A percentile compares a stretch with the other conserved stretches of the same genome.
Conservation (phyloP, 768 basidiomycete genomes). For the Auriscalpium orientale region DNA sequence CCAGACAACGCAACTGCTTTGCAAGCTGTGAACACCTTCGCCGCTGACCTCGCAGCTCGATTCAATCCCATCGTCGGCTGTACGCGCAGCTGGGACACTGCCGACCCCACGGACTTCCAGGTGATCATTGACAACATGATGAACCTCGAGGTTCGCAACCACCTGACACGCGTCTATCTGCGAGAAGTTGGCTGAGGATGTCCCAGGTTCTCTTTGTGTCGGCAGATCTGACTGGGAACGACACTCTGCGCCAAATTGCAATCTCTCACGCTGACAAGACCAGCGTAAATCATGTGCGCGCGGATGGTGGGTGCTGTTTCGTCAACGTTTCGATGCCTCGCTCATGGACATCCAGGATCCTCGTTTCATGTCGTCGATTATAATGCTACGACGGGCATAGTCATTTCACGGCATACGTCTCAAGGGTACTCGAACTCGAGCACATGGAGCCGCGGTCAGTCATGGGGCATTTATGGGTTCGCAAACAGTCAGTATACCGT, state of each 20-base stretch:
- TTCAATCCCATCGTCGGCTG: slow-evolving; percentile 57
- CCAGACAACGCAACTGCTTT: slow-evolving; percentile 49
- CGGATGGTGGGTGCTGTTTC: slow-evolving; percentile 38
- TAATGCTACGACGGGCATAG: slow-evolving; percentile 53
- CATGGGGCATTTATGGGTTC: slow-evolving; percentile 66
- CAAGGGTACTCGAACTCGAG: slow-evolving; percentile 58
- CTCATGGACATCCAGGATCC: slow-evolving; percentile 15
- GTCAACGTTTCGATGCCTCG: not conserved
- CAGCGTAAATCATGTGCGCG: slow-evolving; percentile 56
- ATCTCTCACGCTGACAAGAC: slow-evolving; percentile 60
- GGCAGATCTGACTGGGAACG: slow-evolving; percentile 50
- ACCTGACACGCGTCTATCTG: too few species aligned
- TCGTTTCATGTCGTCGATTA: slow-evolving; percentile 56
- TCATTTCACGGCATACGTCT: slow-evolving; percentile 47
- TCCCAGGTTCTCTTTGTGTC: slow-evolving; percentile 47
- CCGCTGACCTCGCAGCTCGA: slow-evolving; percentile 45
- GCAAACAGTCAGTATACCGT: slow-evolving; percentile 58
- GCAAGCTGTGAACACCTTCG: slow-evolving; percentile 49
- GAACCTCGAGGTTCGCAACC: slow-evolving; percentile 46
- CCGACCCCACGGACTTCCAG: slow-evolving; percentile 52
- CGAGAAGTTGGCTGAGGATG: not conserved
- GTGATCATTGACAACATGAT: slow-evolving; percentile 81
- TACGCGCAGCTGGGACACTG: slow-evolving; percentile 60
- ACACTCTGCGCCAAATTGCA: slow-evolving; percentile 52
- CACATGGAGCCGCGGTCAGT: slow-evolving; percentile 71